phyloP scores from a whole-genome alignment of 2,329 filamentous ascomycete genomes.

The Cladophialophora exuberans region DNA sequence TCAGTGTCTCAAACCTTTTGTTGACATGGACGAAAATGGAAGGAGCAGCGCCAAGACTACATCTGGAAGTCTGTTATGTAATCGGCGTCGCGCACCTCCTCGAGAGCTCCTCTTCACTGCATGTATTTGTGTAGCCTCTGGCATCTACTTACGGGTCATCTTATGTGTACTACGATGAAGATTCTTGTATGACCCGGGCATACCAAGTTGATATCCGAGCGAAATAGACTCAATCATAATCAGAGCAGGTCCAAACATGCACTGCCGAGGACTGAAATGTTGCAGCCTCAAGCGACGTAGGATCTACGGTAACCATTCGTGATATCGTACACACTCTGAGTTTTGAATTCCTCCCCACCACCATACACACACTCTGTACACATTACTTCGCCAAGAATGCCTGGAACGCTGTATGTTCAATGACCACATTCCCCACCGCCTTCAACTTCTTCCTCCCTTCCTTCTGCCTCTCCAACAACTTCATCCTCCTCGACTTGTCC shows the following conservation, averaged over 20 bases:
- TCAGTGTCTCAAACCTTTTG: not conserved
- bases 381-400: slow-evolving; percentile 80
- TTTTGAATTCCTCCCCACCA: not conserved
- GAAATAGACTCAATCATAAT: no score
- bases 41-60: slow-evolving; percentile 4
- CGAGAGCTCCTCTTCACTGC: no score
- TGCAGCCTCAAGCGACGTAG: no score
- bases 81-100: no score
- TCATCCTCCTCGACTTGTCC: slow-evolving; percentile 79
- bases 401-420: slow-evolving; percentile 94
- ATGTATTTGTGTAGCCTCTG: no score
- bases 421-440: slow-evolving; percentile 81
- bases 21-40: slow-evolving; percentile 15
- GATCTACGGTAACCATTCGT: no score
- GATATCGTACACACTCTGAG: not conserved
- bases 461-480: slow-evolving; percentile 95
- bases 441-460: slow-evolving; percentile 87
- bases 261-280: not conserved
- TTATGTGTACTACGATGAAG: no score
- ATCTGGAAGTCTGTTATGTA: no score
- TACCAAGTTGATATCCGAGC: no score
- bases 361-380: not conserved
- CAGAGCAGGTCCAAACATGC: no score
- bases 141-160: no score
- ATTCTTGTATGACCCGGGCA: no score